Conservation (phyloP, 345 rosid species). For the Eucalyptus regnans region DNA sequence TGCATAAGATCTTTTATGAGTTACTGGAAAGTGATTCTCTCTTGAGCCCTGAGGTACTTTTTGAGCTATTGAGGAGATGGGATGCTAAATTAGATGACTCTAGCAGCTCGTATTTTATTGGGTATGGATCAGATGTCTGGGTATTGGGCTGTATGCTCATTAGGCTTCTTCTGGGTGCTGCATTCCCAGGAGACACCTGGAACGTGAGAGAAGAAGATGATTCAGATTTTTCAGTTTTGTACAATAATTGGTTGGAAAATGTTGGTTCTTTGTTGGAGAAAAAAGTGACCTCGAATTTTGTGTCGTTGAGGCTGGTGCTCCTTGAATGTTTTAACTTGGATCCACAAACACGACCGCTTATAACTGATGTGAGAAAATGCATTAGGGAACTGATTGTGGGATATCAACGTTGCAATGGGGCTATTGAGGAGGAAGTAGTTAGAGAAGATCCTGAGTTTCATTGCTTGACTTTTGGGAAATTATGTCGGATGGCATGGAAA, state of each 20-base stretch:
- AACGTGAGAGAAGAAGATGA: constrained; percentile 8
- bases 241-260: constrained; percentile 26
- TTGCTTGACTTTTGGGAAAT: constrained; percentile 48
- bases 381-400: constrained; percentile 39
- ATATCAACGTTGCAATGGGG: constrained; percentile 15
- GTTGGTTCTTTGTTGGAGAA: constrained; percentile 12
- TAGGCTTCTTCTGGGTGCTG: constrained; percentile 38
- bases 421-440: constrained; percentile 1
- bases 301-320: constrained; percentile 25
- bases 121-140: constrained; percentile 63
- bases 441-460: constrained; percentile 10
- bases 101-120: constrained; percentile 9
- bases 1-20: constrained; percentile 7
- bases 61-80: constrained; percentile 26
- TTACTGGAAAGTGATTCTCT: constrained; percentile 20
- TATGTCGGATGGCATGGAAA: constrained; percentile 15
- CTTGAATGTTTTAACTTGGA: constrained; percentile 48
- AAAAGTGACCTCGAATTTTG: constrained; percentile 20
- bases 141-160: constrained; percentile 50
- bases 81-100: constrained; percentile 6
- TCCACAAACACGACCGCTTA: constrained; percentile 39
- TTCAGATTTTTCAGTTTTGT: constrained; percentile 14
- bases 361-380: constrained; percentile 53
- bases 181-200: constrained; percentile 18
- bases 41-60: constrained; percentile 62